A percentile compares a stretch with the other conserved stretches of the same genome.
These are phyloP conservation scores for Wickerhamomyces mucosus DNA, from an alignment of 805 yeast species.

Conservation along the genomic window DNA sequence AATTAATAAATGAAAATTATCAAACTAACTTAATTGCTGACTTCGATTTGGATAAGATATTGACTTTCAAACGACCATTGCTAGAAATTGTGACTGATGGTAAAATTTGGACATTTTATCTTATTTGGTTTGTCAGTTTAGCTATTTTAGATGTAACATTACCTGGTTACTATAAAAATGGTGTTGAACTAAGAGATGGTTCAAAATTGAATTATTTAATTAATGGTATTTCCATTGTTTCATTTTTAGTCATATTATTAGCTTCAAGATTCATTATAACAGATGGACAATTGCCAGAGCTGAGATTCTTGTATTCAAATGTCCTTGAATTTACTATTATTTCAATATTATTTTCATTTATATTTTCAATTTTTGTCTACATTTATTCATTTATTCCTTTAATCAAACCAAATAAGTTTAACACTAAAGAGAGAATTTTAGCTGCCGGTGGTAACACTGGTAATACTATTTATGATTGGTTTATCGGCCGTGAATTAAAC, in stretches of 20 bases:
- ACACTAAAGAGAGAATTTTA: slow-evolving; percentile 62
- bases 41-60: slow-evolving; percentile 35
- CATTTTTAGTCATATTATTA: slow-evolving; percentile 30
- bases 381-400: slow-evolving; percentile 57
- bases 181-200: slow-evolving; percentile 72
- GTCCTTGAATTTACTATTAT: slow-evolving; percentile 55
- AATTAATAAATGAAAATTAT: slow-evolving; percentile 52
- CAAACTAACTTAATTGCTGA: slow-evolving; percentile 12
- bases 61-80: slow-evolving; percentile 31
- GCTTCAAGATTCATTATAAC: slow-evolving; percentile 43
- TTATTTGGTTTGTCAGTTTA: slow-evolving; percentile 62
- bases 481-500: slow-evolving; percentile 91
- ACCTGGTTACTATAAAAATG: slow-evolving; percentile 57
- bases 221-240: slow-evolving; percentile 61
- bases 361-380: slow-evolving; percentile 59
- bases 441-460: slow-evolving; percentile 86
- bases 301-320: slow-evolving; percentile 65
- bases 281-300: slow-evolving; percentile 61
- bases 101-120: slow-evolving; percentile 53
- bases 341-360: slow-evolving; percentile 52
- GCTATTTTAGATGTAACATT: slow-evolving; percentile 53
- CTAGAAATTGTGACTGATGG: slow-evolving; percentile 29
- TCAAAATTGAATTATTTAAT: slow-evolving; percentile 62
- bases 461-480: slow-evolving; percentile 77
- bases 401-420: slow-evolving; percentile 19